Base-by-base conservation (phyloP, 2,329 filamentous ascomycete species). In the Monilinia aucupariae region DNA sequence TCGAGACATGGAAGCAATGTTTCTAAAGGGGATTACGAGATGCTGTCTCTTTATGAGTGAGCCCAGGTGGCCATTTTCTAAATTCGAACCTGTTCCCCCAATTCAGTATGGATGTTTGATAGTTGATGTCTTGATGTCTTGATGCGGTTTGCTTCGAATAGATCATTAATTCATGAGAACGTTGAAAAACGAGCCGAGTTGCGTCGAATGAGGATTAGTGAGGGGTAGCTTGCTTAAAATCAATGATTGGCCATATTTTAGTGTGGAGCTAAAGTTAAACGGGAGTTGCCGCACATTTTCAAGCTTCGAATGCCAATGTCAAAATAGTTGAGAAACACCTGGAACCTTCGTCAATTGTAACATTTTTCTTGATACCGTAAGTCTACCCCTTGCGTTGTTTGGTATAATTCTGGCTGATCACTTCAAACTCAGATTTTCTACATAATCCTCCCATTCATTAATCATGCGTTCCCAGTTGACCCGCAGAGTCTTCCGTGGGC, bases 381-480 rank as follows among this genome's bases (percentile, higher is more conserved):
- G 32, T 27, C 32, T 15, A n/a, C 3, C 22, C 15, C 32, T 17
- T 41, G 4, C 8, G 27, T 9, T 59, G 7, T 50, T 39, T 52
- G 4, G 9, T 52, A 7, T 15, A 1, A 12, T 17, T 20, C 2
- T 9, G 20, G 32, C 34, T 52, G 27, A 59, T 22, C 25, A 3
- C n/a, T 25, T 27, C 2, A 5, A 43, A 25, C 10, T 25, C 25
- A 59, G 39, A 54, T 56, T 27, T 37, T 63, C 45, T 67, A 66
- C 55, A 70, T 67, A 69, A 20, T 17, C 39, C 30, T 61, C 48
- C 62, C 54, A 25, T 32, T 27, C 15, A 27, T 56, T 37, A 45
- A 51, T 73, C 64, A 86, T 86, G 84, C 80, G 80, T 62, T 84
- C 84, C 67, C 82, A 84, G 68, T 77, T 86, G 71, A 84, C 83